Conservation (phyloP, 768 basidiomycete genomes). For the Suillus alpinus region DNA sequence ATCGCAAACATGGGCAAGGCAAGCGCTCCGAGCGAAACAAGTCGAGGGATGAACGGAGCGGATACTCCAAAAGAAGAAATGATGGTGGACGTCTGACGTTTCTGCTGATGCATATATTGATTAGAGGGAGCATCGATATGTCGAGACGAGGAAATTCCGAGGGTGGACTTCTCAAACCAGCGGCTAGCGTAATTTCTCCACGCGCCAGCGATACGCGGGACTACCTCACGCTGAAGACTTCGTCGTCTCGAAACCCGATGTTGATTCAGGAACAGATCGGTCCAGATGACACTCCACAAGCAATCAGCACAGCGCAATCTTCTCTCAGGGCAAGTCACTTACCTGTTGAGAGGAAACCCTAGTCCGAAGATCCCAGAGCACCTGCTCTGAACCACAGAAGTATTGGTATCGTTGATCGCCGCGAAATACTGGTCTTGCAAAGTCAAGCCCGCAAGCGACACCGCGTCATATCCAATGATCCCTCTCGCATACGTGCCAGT, state of each 20-base stretch:
- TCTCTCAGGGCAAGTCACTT: conserved; percentile 5
- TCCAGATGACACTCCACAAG: conserved; percentile 44
- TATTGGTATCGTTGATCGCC: conserved; percentile 68
- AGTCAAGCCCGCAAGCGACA: conserved; percentile 51
- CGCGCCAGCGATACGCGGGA: conserved; percentile 5
- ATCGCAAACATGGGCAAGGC: conserved; percentile 51
- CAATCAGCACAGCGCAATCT: background rate
- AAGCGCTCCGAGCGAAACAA: conserved; percentile 38
- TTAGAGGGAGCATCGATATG: background rate
- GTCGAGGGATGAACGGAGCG: conserved; percentile 46
- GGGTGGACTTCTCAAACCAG: conserved; percentile 18
- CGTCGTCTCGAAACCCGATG: conserved; percentile 3
- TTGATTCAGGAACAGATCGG: conserved; percentile 30
- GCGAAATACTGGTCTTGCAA: conserved; percentile 57
- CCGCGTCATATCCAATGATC: conserved; percentile 55
- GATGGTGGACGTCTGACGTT: conserved; percentile 20
- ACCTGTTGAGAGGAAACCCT: conserved; percentile 76
- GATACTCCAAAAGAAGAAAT: conserved; percentile 41
- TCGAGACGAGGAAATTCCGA: background rate
- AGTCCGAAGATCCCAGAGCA: conserved; percentile 71
- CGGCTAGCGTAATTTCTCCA: conserved; percentile 13
- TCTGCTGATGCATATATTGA: background rate
- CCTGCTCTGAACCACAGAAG: conserved; percentile 53
- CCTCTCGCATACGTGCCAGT: conserved; percentile 71
- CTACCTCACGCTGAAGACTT: background rate